Evolutionary conservation across 2,329 filamentous ascomycete genomes (phyloP), one percentile per base, ranked within the genome.

Genomic region (Blumeriella jaapii): DNA sequence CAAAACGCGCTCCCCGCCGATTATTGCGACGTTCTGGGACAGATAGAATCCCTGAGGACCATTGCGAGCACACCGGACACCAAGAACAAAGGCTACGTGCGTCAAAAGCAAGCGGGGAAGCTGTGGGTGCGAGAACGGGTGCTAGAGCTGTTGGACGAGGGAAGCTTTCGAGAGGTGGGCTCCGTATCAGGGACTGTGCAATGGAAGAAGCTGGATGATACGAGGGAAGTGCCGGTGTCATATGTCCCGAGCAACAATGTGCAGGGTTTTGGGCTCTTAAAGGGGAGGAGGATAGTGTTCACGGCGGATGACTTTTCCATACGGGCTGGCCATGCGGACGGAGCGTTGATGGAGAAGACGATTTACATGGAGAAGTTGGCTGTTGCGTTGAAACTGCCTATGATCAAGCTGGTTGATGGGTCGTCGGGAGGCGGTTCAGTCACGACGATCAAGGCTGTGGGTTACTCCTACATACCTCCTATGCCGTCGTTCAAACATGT

Each of bases 281-380:
- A 61, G 13, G 69, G 68, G 0, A 57, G 74, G 24, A 64, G 65
- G 35, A 60, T 78, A 3, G 57, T 77, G 0, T 67, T 78, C 31
- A 78, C 74, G 0, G 73, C 72, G 0, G 74, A 79, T 49, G 74
- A 79, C 50, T 78, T 77, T 44, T 69, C 65, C 2, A 67, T 78
- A 17, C 60, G 74, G 5, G 71, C 72, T 17, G 74, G 74, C 1
- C 74, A 79, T 59, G 72, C 74, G 0, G 74, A 78, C 55, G 74
- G 74, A 0, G 62, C 71, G 10, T 59, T 71, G 20, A 61, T 55
- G 50, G 68, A 64, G 28, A 75, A 74, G 55, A 77, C 71, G 1
- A 54, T 73, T 14, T 76, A 77, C 46, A 63, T 74, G 50, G 74
- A 78, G 55, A 75, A 76, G 47, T 52, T 78, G 17, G 69, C 71